These are phyloP conservation scores for Carex littledalei DNA, from an alignment of 176 grass and related monocot species.

Conservation along the genomic window DNA sequence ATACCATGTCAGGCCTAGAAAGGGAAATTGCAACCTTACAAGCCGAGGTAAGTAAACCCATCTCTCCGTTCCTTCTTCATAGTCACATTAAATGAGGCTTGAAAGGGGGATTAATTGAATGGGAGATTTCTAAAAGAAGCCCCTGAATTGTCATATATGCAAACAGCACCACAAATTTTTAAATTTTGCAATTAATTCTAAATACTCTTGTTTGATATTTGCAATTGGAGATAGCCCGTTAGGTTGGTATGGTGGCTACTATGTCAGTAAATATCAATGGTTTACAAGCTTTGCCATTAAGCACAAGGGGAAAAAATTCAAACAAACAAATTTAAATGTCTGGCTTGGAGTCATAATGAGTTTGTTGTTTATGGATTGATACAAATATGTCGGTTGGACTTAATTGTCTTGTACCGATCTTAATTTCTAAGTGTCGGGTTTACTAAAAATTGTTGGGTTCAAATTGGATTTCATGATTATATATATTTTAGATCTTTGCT, in stretches of 20 bases:
- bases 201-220: background rate
- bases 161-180: background rate
- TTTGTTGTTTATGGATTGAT: background rate
- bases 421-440: background rate
- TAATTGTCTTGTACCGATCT: background rate
- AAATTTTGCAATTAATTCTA: background rate
- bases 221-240: background rate
- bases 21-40: slow-evolving; percentile 74
- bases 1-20: slow-evolving; percentile 53
- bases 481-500: background rate
- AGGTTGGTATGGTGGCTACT: background rate
- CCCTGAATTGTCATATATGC: background rate
- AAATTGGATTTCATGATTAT: background rate
- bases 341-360: background rate
- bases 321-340: background rate
- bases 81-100: background rate
- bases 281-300: background rate
- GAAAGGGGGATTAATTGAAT: background rate
- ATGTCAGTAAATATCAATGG: background rate
- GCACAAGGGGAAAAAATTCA: background rate
- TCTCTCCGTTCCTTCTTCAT: background rate
- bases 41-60: slow-evolving; percentile 50
- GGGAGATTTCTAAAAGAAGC: background rate
- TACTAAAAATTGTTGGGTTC: background rate
- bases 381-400: background rate